phyloP scores from a whole-genome alignment of 2,329 filamentous ascomycete genomes.

The Diaporthe citri region DNA sequence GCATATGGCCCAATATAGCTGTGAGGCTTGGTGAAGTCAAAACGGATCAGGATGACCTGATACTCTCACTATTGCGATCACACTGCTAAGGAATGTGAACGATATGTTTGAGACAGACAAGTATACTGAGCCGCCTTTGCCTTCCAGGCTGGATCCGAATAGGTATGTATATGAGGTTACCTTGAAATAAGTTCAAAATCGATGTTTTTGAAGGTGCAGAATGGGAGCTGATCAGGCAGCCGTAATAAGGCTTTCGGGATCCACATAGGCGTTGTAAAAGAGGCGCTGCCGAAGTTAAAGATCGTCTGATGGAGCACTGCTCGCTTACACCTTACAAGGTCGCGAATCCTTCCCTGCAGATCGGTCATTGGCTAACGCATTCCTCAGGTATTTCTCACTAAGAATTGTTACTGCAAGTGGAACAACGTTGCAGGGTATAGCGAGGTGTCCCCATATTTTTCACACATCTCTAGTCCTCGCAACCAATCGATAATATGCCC shows the following conservation, averaged over 20 bases:
- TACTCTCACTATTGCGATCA: background rate
- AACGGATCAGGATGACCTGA: background rate
- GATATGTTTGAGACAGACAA: too few species aligned
- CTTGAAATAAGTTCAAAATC: background rate
- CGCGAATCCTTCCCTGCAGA: conserved; percentile 4
- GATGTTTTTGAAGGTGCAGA: background rate
- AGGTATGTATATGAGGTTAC: too few species aligned
- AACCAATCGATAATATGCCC: background rate
- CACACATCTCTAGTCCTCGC: background rate
- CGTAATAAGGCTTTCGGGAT: background rate
- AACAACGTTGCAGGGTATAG: background rate
- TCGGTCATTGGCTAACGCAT: background rate
- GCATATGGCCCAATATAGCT: background rate
- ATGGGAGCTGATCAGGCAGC: background rate
- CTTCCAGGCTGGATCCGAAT: background rate
- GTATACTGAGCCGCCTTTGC: background rate
- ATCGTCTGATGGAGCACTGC: conserved; percentile 6
- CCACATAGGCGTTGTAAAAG: background rate
- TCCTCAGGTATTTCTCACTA: background rate
- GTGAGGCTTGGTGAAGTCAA: too few species aligned
- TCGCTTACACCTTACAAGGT: background rate
- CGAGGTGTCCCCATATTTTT: background rate
- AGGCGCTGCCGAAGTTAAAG: background rate
- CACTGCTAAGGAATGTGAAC: background rate
- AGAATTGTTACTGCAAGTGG: background rate